These are phyloP conservation scores for Naumovozyma castellii DNA, from an alignment of 805 yeast species.

Conservation along the genomic window DNA sequence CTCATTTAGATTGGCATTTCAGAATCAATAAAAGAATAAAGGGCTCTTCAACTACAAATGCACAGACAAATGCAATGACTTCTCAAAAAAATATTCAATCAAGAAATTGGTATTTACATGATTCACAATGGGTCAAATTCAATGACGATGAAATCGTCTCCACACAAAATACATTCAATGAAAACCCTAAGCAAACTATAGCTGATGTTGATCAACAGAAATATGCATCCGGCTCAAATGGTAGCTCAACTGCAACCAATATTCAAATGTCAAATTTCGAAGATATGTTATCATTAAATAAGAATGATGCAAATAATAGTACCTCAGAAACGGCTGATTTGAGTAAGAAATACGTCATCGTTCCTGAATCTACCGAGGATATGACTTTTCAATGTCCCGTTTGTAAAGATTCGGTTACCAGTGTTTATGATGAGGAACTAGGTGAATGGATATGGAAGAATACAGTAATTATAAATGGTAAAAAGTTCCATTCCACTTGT, in stretches of 20 bases:
- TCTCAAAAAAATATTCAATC: slow-evolving; percentile 45
- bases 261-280: neutral
- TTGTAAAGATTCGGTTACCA: slow-evolving; percentile 55
- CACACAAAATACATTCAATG: slow-evolving; percentile 8
- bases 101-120: slow-evolving; percentile 73
- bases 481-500: slow-evolving; percentile 59
- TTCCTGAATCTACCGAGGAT: slow-evolving; percentile 54
- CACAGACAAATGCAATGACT: slow-evolving; percentile 9
- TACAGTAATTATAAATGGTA: slow-evolving; percentile 43
- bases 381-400: slow-evolving; percentile 55
- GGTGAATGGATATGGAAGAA: slow-evolving; percentile 82
- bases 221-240: slow-evolving; percentile 1
- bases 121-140: slow-evolving; percentile 62
- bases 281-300: slow-evolving; percentile 7
- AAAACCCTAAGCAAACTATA: slow-evolving; percentile 2
- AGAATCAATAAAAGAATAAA: slow-evolving; percentile 74
- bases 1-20: slow-evolving; percentile 94
- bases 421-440: slow-evolving; percentile 59
- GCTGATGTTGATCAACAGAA: neutral
- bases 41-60: slow-evolving; percentile 24
- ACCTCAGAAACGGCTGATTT: slow-evolving; percentile 16
- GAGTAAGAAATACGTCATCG: slow-evolving; percentile 45
- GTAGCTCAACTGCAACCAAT: slow-evolving; percentile 7
- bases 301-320: slow-evolving; percentile 3
- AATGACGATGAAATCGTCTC: slow-evolving; percentile 57